A percentile compares a stretch with the other conserved stretches of the same genome.
These are phyloP conservation scores for Thecaphora thlaspeos DNA, from an alignment of 1,284 basidiomycete species.

Conservation along the genomic window DNA sequence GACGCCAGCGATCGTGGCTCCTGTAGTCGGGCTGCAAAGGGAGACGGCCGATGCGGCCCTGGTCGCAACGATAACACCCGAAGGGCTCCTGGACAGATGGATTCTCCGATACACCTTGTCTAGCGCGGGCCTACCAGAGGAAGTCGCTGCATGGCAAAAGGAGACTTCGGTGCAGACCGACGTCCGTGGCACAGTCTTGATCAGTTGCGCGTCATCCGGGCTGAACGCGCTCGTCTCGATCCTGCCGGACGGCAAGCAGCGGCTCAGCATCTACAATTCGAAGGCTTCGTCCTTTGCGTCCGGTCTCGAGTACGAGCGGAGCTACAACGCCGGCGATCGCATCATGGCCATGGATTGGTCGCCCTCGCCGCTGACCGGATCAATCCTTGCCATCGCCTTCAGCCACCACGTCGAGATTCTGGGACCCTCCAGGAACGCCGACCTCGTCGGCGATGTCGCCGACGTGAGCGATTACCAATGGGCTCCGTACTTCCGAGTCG, in stretches of 20 bases:
- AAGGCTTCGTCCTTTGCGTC: conserved; percentile 89
- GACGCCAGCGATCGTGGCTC: too few relatives aligned
- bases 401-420: conserved; percentile 22
- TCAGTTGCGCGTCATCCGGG: neutral
- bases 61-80: neutral
- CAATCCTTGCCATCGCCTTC: conserved; percentile 17
- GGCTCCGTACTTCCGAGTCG: conserved; percentile 10
- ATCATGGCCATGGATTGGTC: conserved; percentile 28
- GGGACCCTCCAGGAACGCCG: conserved; percentile 8
- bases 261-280: conserved; percentile 90
- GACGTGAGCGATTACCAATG: conserved; percentile 1
- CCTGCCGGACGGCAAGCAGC: neutral
- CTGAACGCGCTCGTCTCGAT: neutral
- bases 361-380: conserved; percentile 10
- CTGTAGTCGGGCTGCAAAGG: neutral
- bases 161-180: neutral
- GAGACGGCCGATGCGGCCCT: neutral
- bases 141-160: neutral
- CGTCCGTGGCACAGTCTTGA: neutral
- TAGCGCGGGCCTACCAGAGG: too few relatives aligned
- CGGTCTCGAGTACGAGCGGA: conserved; percentile 61
- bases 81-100: neutral
- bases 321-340: conserved; percentile 3
- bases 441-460: neutral
- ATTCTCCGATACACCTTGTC: neutral